Conservation (phyloP, 495 filamentous ascomycete genomes). For the Sphaerosporella brunnea region DNA sequence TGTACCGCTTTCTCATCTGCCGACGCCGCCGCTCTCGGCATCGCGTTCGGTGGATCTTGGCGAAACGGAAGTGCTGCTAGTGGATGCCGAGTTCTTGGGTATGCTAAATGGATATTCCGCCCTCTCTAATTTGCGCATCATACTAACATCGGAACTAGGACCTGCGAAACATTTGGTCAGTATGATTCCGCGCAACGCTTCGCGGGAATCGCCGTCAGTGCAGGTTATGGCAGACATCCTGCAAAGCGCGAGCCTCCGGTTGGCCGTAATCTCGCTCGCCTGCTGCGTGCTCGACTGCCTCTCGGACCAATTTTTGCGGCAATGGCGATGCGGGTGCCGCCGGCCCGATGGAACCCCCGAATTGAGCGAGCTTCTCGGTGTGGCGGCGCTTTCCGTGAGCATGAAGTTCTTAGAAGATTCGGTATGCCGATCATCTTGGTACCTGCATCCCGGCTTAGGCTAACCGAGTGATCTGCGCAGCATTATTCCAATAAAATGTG, state of each 20-base stretch:
- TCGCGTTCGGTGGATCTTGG: conserved; percentile 8
- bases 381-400: conserved; percentile 22
- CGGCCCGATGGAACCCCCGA: conserved; percentile 14
- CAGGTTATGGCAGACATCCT: conserved; percentile 18
- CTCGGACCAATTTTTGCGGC: conserved; percentile 21
- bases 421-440: no score
- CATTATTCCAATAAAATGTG: conserved; percentile 18
- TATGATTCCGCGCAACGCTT: conserved; percentile 23
- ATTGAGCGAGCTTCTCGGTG: conserved; percentile 18
- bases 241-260: conserved; percentile 18
- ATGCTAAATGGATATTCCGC: neutral
- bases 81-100: conserved; percentile 5
- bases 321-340: conserved; percentile 23
- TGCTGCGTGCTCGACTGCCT: conserved; percentile 25
- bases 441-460: no score
- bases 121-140: no score
- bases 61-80: neutral
- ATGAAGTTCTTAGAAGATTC: conserved; percentile 24
- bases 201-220: conserved; percentile 19
- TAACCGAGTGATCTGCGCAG: conserved; percentile 8
- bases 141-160: no score
- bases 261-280: conserved; percentile 21
- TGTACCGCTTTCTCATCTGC: conserved; percentile 22
- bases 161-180: conserved; percentile 23
- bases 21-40: conserved; percentile 23